A percentile compares a stretch with the other conserved stretches of the same genome.
phyloP scores from a whole-genome alignment of 345 rosid species.

The Abelmoschus esculentus region DNA sequence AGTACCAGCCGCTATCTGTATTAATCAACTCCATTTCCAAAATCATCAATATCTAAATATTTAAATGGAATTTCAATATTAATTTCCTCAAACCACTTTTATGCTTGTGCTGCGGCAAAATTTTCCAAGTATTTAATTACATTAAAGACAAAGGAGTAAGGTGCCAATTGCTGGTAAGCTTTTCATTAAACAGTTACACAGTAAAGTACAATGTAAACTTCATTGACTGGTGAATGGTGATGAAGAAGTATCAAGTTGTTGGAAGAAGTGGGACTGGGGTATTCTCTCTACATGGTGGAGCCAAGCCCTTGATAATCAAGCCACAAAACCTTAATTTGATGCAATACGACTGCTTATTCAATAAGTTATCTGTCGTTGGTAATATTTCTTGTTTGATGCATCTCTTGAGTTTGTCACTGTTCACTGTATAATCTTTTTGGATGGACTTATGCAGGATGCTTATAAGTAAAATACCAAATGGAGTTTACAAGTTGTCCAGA shows the following conservation, averaged over 20 bases:
- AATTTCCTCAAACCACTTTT: not conserved
- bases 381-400: slow-evolving; percentile 3
- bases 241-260: slow-evolving; percentile 7
- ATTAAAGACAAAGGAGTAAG: not conserved
- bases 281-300: not conserved
- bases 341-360: not conserved
- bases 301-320: not conserved
- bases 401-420: slow-evolving; percentile 1
- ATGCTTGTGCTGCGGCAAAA: not conserved
- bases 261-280: not conserved
- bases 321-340: not conserved
- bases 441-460: slow-evolving; percentile 44
- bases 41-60: not conserved
- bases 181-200: not conserved
- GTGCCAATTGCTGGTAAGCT: not conserved
- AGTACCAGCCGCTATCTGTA: not conserved
- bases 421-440: slow-evolving; percentile 1
- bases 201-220: not conserved
- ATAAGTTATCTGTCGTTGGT: not conserved
- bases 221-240: not conserved
- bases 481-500: slow-evolving; percentile 73
- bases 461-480: slow-evolving; percentile 63
- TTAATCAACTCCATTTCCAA: not conserved
- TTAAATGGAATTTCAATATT: not conserved
- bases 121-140: not conserved